These are phyloP conservation scores for Mycoemilia scoparia DNA, from an alignment of 192 early-diverging fungal genomes.

Conservation along the genomic window DNA sequence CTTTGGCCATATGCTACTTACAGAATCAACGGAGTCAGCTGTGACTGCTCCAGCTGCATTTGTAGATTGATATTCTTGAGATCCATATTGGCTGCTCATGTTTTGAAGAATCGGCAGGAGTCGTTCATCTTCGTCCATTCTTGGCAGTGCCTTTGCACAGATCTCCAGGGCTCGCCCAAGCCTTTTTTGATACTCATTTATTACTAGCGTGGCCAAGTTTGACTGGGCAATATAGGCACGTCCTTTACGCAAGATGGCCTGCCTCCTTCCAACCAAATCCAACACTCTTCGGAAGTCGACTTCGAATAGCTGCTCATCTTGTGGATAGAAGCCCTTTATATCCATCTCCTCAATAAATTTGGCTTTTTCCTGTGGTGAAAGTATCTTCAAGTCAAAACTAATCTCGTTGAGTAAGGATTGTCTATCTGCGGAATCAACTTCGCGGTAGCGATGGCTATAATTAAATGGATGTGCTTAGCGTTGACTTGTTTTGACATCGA, in stretches of 20 bases:
- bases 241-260: conserved; percentile 42
- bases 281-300: conserved; percentile 53
- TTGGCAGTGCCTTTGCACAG: conserved; percentile 60
- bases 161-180: conserved; percentile 32
- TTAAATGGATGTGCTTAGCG: not conserved
- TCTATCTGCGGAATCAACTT: conserved; percentile 16
- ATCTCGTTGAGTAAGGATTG: conserved; percentile 19
- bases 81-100: conserved; percentile 63
- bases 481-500: conserved; percentile 5
- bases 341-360: conserved; percentile 4
- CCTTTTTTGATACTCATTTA: conserved; percentile 53
- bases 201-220: conserved; percentile 52
- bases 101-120: conserved; percentile 73
- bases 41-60: conserved; percentile 34
- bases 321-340: conserved; percentile 14
- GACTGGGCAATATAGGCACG: conserved; percentile 52
- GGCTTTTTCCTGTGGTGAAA: conserved; percentile 6
- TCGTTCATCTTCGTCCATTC: conserved; percentile 83
- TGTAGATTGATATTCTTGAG: conserved; percentile 41
- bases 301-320: conserved; percentile 25
- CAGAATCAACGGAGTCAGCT: conserved; percentile 48
- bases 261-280: conserved; percentile 36
- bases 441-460: conserved; percentile 36
- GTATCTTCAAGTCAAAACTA: conserved; percentile 7
- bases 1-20: too few relatives aligned